Conservation (phyloP, 768 basidiomycete species). For the Calocybe gangraenosa region DNA sequence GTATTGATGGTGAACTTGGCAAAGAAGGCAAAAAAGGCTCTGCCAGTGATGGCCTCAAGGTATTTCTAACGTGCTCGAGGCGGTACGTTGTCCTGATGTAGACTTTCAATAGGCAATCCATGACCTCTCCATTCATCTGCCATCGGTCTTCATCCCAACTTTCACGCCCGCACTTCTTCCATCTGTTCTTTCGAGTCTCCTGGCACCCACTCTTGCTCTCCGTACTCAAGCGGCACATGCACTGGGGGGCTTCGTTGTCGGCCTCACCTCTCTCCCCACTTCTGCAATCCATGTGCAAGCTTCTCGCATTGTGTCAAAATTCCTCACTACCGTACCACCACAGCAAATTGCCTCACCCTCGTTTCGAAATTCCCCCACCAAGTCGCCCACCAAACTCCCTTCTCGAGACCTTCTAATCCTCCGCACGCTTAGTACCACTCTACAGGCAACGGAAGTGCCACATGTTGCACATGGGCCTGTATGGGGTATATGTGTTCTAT, state of each 20-base stretch:
- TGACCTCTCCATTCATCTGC: constrained; percentile 61
- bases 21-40: constrained; percentile 90
- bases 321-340: constrained; percentile 41
- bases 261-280: constrained; percentile 41
- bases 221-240: constrained; percentile 75
- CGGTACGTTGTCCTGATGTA: constrained; percentile 2
- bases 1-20: constrained; percentile 79
- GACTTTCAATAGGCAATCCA: constrained; percentile 58
- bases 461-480: constrained; percentile 73
- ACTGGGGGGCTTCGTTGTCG: constrained; percentile 63
- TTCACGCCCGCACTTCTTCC: constrained; percentile 50
- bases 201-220: constrained; percentile 60
- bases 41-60: constrained; percentile 73
- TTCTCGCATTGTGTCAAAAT: constrained; percentile 41
- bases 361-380: constrained; percentile 32
- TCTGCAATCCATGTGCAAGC: constrained; percentile 50
- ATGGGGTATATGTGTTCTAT: constrained; percentile 70
- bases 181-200: constrained; percentile 57
- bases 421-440: constrained; percentile 63
- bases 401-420: constrained; percentile 48
- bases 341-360: constrained; percentile 30
- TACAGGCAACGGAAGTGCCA: constrained; percentile 48
- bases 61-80: constrained; percentile 24
- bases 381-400: constrained; percentile 8
- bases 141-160: constrained; percentile 62